Evolutionary conservation across 164 flowering plant genomes (phyloP).

Genomic region (Chimonanthus praecox): DNA sequence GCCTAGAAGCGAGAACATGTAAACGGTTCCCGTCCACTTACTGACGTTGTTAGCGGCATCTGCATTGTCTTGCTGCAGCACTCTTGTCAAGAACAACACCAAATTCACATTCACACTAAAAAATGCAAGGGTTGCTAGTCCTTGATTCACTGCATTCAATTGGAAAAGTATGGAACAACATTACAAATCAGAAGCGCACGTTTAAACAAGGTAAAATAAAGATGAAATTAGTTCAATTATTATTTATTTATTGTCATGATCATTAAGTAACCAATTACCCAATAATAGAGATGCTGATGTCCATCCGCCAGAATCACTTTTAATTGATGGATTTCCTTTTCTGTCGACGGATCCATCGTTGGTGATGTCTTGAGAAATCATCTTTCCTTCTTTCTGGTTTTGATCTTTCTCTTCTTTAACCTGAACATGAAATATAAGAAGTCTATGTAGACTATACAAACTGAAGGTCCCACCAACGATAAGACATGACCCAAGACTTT

Average conservation of each 20-base stretch:
- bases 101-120: slow-evolving; percentile 86
- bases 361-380: neutral
- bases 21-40: slow-evolving; percentile 84
- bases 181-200: neutral
- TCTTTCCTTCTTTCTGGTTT: slow-evolving; percentile 6
- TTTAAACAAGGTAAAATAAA: neutral
- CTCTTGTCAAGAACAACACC: slow-evolving; percentile 79
- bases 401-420: neutral
- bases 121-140: slow-evolving; percentile 74
- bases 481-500: neutral
- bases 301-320: slow-evolving; percentile 44
- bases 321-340: slow-evolving; percentile 12
- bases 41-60: slow-evolving; percentile 71
- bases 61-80: slow-evolving; percentile 65
- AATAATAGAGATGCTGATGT: slow-evolving; percentile 37
- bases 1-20: slow-evolving; percentile 64
- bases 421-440: neutral
- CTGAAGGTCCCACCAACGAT: neutral
- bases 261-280: slow-evolving; percentile 20
- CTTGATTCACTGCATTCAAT: slow-evolving; percentile 64
- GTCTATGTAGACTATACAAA: neutral
- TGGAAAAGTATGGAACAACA: too few species aligned
- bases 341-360: slow-evolving; percentile 13
- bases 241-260: neutral
- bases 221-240: neutral